Percentiles rank a stretch among this genome's conserved stretches.
phyloP scores from a whole-genome alignment of 2,329 filamentous ascomycete genomes.

The Fusarium denticulatum region DNA sequence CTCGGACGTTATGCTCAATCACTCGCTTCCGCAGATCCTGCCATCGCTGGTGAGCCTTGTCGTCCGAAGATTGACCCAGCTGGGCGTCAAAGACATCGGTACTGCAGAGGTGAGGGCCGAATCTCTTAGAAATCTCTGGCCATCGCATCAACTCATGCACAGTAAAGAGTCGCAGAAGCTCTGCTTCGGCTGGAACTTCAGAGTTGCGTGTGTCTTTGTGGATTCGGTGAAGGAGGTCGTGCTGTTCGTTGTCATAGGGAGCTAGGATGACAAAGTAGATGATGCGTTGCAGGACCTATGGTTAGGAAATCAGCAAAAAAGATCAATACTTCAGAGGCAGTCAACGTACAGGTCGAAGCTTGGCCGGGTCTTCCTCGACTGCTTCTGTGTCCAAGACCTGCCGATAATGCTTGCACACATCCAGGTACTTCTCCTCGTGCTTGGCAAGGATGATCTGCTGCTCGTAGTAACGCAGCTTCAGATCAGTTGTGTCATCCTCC shows the following conservation, averaged over 20 bases:
- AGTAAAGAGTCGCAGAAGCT: slow-evolving; percentile 93
- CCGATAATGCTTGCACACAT: slow-evolving; percentile 97
- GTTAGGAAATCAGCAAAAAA: slow-evolving; percentile 21
- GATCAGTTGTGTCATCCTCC: slow-evolving; percentile 90
- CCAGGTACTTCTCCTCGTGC: slow-evolving; percentile 96
- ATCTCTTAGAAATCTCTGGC: slow-evolving; percentile 90
- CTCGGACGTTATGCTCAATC: slow-evolving; percentile 98
- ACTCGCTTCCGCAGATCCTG: slow-evolving; percentile 96
- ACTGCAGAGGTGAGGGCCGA: slow-evolving; percentile 84
- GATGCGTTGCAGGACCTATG: slow-evolving; percentile 86
- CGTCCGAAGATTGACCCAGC: slow-evolving; percentile 72
- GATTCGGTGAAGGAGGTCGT: slow-evolving; percentile 94
- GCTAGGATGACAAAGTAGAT: slow-evolving; percentile 98
- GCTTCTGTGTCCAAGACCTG: slow-evolving; percentile 96
- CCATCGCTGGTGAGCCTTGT: slow-evolving; percentile 88
- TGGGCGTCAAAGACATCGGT: slow-evolving; percentile 89
- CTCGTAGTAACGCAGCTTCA: slow-evolving; percentile 96
- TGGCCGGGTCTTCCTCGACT: slow-evolving; percentile 87
- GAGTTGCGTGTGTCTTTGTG: slow-evolving; percentile 84
- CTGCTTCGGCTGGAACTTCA: slow-evolving; percentile 80
- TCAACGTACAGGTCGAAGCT: slow-evolving; percentile 81
- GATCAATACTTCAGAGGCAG: not conserved
- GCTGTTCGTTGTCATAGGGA: slow-evolving; percentile 98
- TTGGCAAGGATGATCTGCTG: slow-evolving; percentile 96
- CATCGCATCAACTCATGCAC: slow-evolving; percentile 97